These are phyloP conservation scores for Trametes maxima DNA, from an alignment of 768 basidiomycete genomes.

Conservation along the genomic window DNA sequence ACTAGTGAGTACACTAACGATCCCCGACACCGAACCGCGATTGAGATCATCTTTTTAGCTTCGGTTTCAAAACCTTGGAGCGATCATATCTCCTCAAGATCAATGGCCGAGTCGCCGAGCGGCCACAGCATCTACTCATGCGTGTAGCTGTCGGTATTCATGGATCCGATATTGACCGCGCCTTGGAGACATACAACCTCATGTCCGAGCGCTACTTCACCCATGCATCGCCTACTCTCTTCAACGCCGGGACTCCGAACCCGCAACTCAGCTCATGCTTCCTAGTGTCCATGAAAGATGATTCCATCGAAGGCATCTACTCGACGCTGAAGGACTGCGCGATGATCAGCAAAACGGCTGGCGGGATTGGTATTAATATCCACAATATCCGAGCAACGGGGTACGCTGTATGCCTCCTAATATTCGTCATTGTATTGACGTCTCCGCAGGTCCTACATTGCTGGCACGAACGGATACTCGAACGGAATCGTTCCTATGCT, in stretches of 20 bases:
- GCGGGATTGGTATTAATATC: slow-evolving; percentile 95
- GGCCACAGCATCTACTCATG: slow-evolving; percentile 99
- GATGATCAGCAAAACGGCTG: slow-evolving; percentile 99
- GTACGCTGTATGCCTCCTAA: slow-evolving; percentile 43
- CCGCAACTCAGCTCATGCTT: slow-evolving; percentile 98
- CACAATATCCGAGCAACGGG: slow-evolving; percentile 96
- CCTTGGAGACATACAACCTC: slow-evolving; percentile 89
- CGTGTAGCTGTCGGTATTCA: slow-evolving; percentile 98
- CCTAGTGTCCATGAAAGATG: slow-evolving; percentile 97
- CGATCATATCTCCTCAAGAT: slow-evolving; percentile 95
- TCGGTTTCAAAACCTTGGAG: slow-evolving; percentile 99
- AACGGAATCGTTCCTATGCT: slow-evolving; percentile 99
- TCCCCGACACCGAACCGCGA: not conserved
- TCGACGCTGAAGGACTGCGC: slow-evolving; percentile 98
- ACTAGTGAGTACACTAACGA: slow-evolving; percentile 62
- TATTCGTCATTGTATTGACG: not conserved
- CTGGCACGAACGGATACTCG: slow-evolving; percentile 98
- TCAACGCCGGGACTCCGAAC: slow-evolving; percentile 96
- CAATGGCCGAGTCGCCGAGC: slow-evolving; percentile 92
- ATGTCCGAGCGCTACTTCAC: slow-evolving; percentile 99
- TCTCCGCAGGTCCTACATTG: slow-evolving; percentile 84
- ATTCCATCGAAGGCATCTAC: slow-evolving; percentile 99
- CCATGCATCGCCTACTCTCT: slow-evolving; percentile 95
- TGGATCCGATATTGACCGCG: slow-evolving; percentile 84
- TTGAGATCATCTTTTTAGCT: slow-evolving; percentile 46